phyloP scores from a whole-genome alignment of 805 yeast species.

The Saccharomycopsis capsularis region DNA sequence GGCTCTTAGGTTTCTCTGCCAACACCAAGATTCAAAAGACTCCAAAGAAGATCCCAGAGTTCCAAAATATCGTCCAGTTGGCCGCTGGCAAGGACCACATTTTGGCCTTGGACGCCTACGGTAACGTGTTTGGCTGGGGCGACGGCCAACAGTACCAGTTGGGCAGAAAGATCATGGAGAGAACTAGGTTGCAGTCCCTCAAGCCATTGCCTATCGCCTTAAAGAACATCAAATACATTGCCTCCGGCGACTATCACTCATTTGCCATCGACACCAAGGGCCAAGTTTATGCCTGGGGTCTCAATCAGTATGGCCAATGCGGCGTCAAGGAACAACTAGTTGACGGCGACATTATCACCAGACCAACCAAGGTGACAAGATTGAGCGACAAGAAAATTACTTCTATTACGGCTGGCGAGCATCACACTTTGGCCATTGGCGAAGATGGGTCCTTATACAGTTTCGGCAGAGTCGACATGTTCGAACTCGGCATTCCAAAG shows the following conservation, averaged over 20 bases:
- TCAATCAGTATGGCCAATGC: conserved; percentile 96
- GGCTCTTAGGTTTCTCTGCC: conserved; percentile 74
- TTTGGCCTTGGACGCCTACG: conserved; percentile 73
- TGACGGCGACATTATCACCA: conserved; percentile 75
- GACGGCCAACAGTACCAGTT: conserved; percentile 90
- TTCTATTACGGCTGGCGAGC: conserved; percentile 86
- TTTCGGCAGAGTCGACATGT: conserved; percentile 93
- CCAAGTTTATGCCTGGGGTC: conserved; percentile 83
- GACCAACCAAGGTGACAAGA: conserved; percentile 67
- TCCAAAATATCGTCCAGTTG: conserved; percentile 67
- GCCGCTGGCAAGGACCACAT: conserved; percentile 94
- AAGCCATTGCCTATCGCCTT: conserved; percentile 83
- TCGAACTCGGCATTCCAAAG: conserved; percentile 75
- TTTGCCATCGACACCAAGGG: conserved; percentile 79
- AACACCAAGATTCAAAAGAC: conserved; percentile 53
- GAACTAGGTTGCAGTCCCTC: conserved; percentile 62
- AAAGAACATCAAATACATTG: conserved; percentile 68
- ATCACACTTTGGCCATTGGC: conserved; percentile 77
- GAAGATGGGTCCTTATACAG: conserved; percentile 66
- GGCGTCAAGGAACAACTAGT: conserved; percentile 72
- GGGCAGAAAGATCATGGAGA: conserved; percentile 79
- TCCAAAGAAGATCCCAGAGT: conserved; percentile 57
- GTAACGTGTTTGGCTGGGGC: conserved; percentile 95
- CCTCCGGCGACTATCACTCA: conserved; percentile 93
- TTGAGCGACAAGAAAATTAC: conserved; percentile 52